Conservation (phyloP, 192 early-diverging fungal species). For the Backusella westeae region DNA sequence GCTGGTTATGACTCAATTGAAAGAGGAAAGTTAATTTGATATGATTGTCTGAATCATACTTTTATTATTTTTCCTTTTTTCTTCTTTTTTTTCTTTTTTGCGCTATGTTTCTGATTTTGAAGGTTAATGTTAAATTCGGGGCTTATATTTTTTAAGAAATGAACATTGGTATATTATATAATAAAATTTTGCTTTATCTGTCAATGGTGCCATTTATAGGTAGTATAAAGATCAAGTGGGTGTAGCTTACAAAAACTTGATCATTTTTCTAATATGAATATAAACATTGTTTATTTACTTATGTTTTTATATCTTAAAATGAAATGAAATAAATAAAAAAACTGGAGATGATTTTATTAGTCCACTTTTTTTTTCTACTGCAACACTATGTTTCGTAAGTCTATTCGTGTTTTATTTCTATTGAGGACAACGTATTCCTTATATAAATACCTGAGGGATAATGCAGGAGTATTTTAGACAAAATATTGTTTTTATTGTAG, state of each 20-base stretch:
- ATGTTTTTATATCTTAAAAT: neutral
- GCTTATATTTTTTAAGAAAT: neutral
- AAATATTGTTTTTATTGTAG: neutral
- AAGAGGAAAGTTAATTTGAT: neutral
- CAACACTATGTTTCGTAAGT: neutral
- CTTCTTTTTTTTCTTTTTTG: neutral
- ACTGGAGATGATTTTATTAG: neutral
- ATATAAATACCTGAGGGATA: neutral
- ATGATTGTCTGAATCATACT: neutral
- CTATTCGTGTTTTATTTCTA: neutral
- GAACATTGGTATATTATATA: neutral
- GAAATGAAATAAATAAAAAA: neutral
- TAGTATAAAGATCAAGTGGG: neutral
- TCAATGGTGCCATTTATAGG: neutral
- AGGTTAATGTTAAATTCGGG: neutral
- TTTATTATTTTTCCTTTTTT: neutral
- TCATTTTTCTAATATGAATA: neutral
- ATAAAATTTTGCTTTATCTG: neutral
- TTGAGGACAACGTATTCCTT: neutral
- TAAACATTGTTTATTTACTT: neutral
- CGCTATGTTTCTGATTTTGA: neutral
- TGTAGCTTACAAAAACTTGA: neutral
- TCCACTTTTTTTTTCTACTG: neutral
- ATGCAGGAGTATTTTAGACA: neutral
- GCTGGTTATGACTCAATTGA: neutral